These are phyloP conservation scores for Diaporthe sp. DNA, from an alignment of 2,329 filamentous ascomycete genomes.

Conservation along the genomic window DNA sequence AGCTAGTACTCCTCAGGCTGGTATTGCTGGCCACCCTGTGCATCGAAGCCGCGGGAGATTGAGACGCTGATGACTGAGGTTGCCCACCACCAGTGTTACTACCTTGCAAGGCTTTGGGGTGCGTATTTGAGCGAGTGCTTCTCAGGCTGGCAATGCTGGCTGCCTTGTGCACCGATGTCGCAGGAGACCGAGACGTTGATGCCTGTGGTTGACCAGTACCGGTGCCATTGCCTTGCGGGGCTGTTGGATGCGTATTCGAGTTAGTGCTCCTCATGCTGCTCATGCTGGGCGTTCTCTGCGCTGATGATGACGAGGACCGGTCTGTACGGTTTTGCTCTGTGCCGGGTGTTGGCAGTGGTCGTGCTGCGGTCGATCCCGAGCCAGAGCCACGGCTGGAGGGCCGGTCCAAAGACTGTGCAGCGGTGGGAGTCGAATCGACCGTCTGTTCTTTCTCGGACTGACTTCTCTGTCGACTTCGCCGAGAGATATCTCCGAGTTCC, in stretches of 20 bases:
- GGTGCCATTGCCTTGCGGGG: accelerated
- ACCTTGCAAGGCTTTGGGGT: background rate
- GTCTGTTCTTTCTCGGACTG: too few species aligned
- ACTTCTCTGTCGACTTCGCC: too few species aligned
- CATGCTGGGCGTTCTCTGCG: background rate
- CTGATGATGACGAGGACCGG: background rate
- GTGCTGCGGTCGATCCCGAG: too few species aligned
- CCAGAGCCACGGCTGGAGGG: background rate
- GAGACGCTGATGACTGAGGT: too few species aligned
- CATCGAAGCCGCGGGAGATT: accelerated
- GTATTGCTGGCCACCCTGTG: background rate
- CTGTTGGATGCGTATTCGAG: background rate
- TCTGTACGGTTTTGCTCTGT: background rate
- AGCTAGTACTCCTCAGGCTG: background rate
- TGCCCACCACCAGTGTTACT: background rate
- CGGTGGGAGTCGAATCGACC: background rate
- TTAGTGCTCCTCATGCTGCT: background rate
- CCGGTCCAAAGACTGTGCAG: background rate
- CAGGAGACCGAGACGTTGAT: background rate
- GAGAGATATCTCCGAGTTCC: background rate
- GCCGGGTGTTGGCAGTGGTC: background rate
- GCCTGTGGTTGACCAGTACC: background rate
- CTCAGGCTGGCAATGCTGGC: background rate
- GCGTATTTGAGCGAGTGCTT: background rate
- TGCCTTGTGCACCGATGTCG: background rate